phyloP scores from a whole-genome alignment of 164 flowering plant species.

The Stephania yunnanensis region DNA sequence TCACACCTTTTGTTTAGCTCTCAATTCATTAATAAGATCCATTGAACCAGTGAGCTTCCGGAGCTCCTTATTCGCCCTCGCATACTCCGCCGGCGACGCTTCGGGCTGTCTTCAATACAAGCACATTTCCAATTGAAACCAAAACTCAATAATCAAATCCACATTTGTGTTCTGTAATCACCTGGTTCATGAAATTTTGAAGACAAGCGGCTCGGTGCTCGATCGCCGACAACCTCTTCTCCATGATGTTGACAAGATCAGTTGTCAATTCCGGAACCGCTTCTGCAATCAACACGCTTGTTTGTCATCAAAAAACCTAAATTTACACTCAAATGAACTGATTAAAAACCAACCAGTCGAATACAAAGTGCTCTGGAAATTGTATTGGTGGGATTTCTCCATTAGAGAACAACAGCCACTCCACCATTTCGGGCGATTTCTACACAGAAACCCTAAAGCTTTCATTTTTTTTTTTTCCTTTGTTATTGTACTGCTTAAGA shows the following conservation, averaged over 20 bases:
- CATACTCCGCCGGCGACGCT: conserved; percentile 60
- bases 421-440: conserved; percentile 8
- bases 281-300: conserved; percentile 24
- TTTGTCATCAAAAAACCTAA: neutral
- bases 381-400: neutral
- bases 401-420: neutral
- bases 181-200: conserved; percentile 56
- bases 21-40: conserved; percentile 60
- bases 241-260: conserved; percentile 69
- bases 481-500: neutral
- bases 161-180: conserved; percentile 1
- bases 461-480: neutral
- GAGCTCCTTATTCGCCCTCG: conserved; percentile 86
- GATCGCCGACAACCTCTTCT: conserved; percentile 55
- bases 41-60: conserved; percentile 49
- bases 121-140: conserved; percentile 11
- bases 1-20: conserved; percentile 69
- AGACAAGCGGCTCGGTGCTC: conserved; percentile 52
- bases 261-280: conserved; percentile 38
- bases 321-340: neutral
- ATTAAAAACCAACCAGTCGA: conserved; percentile 9
- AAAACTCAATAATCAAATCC: conserved; percentile 6
- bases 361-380: conserved; percentile 5
- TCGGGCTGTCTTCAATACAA: conserved; percentile 82
- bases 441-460: conserved; percentile 8